Base-by-base conservation (phyloP, 257 asterid species). In the Mitragyna speciosa region DNA sequence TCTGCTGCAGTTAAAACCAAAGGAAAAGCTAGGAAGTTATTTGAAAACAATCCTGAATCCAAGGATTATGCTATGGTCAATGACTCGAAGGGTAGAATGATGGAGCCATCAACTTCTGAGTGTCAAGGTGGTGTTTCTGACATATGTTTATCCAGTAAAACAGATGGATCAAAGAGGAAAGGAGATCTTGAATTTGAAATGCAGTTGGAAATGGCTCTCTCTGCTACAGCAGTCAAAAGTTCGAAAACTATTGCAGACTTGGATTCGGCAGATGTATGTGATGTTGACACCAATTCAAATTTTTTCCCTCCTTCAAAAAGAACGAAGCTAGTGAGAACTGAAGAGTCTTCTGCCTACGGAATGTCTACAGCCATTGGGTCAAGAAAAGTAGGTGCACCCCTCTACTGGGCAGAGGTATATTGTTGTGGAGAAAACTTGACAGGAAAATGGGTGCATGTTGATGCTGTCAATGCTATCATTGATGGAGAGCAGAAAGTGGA, bases 361-460 rank as follows among this genome's bases (percentile, higher is more conserved):
- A 81, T 94, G 82, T 92, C 98, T 71, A 93, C 94, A 79, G 98
- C 96, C 73, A 79, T 96, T 87, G 99, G 99, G 81, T 90, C 99
- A 20, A 88, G 82, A 83, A 93, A 92, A 87, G 90, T 88, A 72
- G 98, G 99, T 49, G 98, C 99, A 78, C 99, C 98, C 30, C 88
- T 96, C 74, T 91, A 89, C 85, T 96, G 99, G 99, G 97, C 97
- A 22, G 99, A 96, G 84, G 97, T 94, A 58, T 96, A 91, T 75
- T 96, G 97, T 67, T 70, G 88, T 69, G 97, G 99, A 61, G 99
- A 96, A 83, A 89, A 92, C 83, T 78, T 90, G 90, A 88, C 97
- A 2, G 99, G 99, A 71, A 93, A 89, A 82, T 96, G 99, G 99
- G 97, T 96, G 82, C 99, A 94, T 82, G 86, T 94, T 66, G 99